Percentiles rank a stretch among this genome's conserved stretches.
Evolutionary conservation across 1,284 basidiomycete species (phyloP).

Genomic region (Ceratobasidium sp.): DNA sequence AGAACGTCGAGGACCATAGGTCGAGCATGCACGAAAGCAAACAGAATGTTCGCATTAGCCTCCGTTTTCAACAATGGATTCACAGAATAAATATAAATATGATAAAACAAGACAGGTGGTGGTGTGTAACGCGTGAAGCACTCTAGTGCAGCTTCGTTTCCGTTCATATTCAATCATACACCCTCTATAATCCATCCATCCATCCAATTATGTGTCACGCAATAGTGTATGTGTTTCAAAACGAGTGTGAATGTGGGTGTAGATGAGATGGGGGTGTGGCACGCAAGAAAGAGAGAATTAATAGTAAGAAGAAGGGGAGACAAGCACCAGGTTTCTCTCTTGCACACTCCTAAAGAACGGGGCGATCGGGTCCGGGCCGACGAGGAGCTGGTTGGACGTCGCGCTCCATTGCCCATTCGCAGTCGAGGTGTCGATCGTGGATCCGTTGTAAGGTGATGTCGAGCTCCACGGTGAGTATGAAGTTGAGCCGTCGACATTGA

Average conservation of each 20-base stretch:
- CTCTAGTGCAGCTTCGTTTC: conserved; percentile 33
- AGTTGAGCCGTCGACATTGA: conserved; percentile 37
- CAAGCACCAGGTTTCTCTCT: conserved; percentile 66
- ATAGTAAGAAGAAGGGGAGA: conserved; percentile 46
- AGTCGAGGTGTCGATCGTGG: conserved; percentile 30
- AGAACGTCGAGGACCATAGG: conserved; percentile 1
- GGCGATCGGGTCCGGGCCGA: conserved; percentile 63
- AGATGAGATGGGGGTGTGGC: conserved; percentile 24
- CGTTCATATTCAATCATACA: conserved; percentile 43
- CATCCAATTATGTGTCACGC: conserved; percentile 42
- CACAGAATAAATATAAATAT: conserved; percentile 47
- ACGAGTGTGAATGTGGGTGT: conserved; percentile 33
- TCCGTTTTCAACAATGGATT: conserved; percentile 47
- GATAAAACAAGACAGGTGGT: conserved; percentile 36
- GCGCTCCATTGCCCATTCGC: conserved; percentile 62
- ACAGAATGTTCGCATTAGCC: conserved; percentile 44
- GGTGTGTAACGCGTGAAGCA: conserved; percentile 41
- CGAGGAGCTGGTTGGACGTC: conserved; percentile 46
- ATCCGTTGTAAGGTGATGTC: conserved; percentile 33
- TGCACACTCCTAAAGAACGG: conserved; percentile 66
- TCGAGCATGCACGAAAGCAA: conserved; percentile 38
- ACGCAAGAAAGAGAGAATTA: conserved; percentile 35
- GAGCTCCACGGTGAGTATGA: conserved; percentile 42
- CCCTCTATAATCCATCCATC: conserved; percentile 47
- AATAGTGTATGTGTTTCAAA: conserved; percentile 43